Evolutionary conservation across 2,329 filamentous ascomycete genomes (phyloP), one percentile per base, ranked within the genome.

Genomic region (Aspergillus amoenus): DNA sequence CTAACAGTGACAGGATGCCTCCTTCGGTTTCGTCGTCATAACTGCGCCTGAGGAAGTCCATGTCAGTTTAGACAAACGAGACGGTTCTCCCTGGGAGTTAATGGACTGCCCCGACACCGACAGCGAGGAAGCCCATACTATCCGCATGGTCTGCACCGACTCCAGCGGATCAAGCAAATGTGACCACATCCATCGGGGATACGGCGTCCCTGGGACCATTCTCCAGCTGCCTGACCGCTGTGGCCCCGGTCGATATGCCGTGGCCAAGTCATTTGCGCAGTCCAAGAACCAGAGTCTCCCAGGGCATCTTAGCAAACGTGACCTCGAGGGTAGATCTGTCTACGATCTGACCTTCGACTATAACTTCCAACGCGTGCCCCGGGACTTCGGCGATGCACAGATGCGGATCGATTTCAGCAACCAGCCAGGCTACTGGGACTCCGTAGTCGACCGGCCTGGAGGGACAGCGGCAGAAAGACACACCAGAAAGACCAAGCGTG

Each of bases 1-100:
- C 30, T 48, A 18, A 48, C 45, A 3, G 3, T 9, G 12, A 15
- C 22, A 53, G 22, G 50, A 60, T 67, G 51, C 57, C 18, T 27
- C 46, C 7, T 58, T 58, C 47, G 56, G 51, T 2, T 58, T 58
- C 34, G 46, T 55, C n/a, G 52, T 58, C 3, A 34, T 58, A 17
- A 55, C 52, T 6, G 55, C 48, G 3, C 74, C 76, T 5, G 68
- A 73, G 30, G 67, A 70, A 43, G 43, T 75, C 4, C 68, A 74
- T 32, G 44, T 65, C 13, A 70, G 70, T 1, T 60, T 80, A 0
- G 70, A 76, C 60, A 75, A 73, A 63, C 69, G 77, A 18, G 76
- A 80, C 56, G 77, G 77, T 12, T 79, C 76, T 3, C 73, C 77
- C 66, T 79, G 73, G 77, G 77, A 77, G 13, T 32, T 81, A 6